phyloP scores from a whole-genome alignment of 139 green algal species.

The Eudorina sp. region DNA sequence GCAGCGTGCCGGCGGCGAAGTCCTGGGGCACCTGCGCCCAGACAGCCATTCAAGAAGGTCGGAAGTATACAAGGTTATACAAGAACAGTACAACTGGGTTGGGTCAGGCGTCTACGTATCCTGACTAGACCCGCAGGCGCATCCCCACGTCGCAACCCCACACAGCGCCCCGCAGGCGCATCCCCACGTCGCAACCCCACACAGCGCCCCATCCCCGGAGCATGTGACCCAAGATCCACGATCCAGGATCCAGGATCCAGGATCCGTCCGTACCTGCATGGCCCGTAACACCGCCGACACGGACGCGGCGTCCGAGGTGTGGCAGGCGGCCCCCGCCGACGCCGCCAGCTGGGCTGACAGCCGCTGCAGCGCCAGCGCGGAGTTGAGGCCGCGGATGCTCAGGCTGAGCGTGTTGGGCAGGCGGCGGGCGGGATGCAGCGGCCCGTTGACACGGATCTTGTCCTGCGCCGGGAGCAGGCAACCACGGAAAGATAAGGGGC shows the following conservation, averaged over 20 bases:
- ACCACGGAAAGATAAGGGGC: no score
- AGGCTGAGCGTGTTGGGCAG: constrained; percentile 91
- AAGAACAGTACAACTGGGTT: no score
- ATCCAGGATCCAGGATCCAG: no score
- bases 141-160: no score
- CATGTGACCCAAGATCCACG: no score
- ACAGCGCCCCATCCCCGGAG: no score
- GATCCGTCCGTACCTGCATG: constrained; percentile 48
- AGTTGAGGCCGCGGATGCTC: constrained; percentile 71
- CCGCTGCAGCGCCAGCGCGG: constrained; percentile 46
- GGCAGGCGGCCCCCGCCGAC: constrained; percentile 82
- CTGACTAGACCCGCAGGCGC: no score
- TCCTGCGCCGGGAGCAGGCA: constrained; percentile 29
- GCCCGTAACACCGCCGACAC: constrained; percentile 62
- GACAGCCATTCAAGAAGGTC: no score
- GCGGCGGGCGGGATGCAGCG: constrained; percentile 46
- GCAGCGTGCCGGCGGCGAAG: constrained; percentile 79
- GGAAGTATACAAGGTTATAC: no score
- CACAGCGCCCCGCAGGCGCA: no score
- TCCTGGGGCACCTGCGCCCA: constrained; percentile 64
- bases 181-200: no score
- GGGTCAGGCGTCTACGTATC: no score
- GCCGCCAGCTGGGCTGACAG: constrained; percentile 74
- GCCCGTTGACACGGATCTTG: constrained; percentile 75
- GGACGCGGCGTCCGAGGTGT: constrained; percentile 56